Conservation (phyloP, 1,139 yeast species). For the Pichia sp. region DNA sequence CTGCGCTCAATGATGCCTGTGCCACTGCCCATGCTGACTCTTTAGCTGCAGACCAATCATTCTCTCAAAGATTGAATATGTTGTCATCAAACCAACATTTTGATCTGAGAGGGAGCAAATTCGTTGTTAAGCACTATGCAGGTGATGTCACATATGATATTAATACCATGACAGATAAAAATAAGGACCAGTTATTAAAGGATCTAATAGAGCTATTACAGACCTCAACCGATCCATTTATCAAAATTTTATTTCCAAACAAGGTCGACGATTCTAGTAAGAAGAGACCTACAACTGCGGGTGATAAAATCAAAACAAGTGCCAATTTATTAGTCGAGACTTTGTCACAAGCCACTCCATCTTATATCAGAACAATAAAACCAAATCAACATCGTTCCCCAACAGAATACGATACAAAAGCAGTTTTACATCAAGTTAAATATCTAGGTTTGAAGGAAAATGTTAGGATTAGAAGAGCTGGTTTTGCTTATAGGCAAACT, state of each 20-base stretch:
- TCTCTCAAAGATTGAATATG: conserved; percentile 85
- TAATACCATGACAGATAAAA: conserved; percentile 90
- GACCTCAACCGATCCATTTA: conserved; percentile 62
- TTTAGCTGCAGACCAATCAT: conserved; percentile 92
- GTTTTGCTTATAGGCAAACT: conserved; percentile 96
- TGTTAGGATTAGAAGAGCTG: conserved; percentile 96
- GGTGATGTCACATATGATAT: conserved; percentile 97
- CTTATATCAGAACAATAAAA: conserved; percentile 95
- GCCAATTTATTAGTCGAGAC: conserved; percentile 91
- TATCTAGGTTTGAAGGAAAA: conserved; percentile 95
- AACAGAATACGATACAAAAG: conserved; percentile 78
- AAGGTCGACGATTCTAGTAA: conserved; percentile 63
- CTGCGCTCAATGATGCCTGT: conserved; percentile 93
- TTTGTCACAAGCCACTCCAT: conserved; percentile 81
- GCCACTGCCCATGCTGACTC: conserved; percentile 99
- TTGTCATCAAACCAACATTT: conserved; percentile 80
- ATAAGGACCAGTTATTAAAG: conserved; percentile 88
- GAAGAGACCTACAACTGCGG: conserved; percentile 93
- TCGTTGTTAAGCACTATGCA: conserved; percentile 92
- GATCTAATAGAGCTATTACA: conserved; percentile 75
- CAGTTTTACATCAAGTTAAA: conserved; percentile 92
- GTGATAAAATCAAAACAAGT: conserved; percentile 86
- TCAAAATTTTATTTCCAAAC: conserved; percentile 71
- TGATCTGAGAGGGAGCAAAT: conserved; percentile 82
- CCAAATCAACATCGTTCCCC: conserved; percentile 95